Percentiles rank a stretch among this genome's conserved stretches.
Conservation (phyloP, 2,329 filamentous ascomycete species). For the Grosmannia huntii region DNA sequence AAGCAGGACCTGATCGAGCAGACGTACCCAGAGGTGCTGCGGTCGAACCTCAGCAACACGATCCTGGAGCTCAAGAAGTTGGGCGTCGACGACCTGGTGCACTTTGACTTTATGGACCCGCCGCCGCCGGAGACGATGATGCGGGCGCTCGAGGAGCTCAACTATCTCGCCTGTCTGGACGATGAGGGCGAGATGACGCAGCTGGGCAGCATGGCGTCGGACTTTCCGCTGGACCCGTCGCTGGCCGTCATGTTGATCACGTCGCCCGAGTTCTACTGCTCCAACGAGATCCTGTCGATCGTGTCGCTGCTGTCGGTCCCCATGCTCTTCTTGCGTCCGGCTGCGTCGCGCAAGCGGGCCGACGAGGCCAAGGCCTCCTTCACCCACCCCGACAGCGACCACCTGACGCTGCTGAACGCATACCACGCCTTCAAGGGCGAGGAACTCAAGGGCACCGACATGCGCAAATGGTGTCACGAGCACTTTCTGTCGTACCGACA, state of each 20-base stretch:
- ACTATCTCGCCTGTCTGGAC: slow-evolving; percentile 91
- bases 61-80: slow-evolving; percentile 96
- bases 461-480: slow-evolving; percentile 90
- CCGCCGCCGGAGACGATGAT: slow-evolving; percentile 97
- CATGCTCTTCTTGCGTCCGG: slow-evolving; percentile 83
- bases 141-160: slow-evolving; percentile 92
- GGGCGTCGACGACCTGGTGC: slow-evolving; percentile 86
- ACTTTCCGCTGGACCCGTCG: slow-evolving; percentile 88
- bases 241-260: slow-evolving; percentile 96
- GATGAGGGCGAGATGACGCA: slow-evolving; percentile 88
- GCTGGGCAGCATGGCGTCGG: slow-evolving; percentile 76
- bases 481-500: slow-evolving; percentile 88
- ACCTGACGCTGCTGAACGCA: slow-evolving; percentile 90
- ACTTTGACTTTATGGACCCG: slow-evolving; percentile 98
- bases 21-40: slow-evolving; percentile 89
- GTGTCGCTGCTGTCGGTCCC: slow-evolving; percentile 89
- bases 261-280: slow-evolving; percentile 96
- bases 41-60: slow-evolving; percentile 88
- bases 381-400: slow-evolving; percentile 84
- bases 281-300: slow-evolving; percentile 93
- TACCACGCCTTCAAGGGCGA: slow-evolving; percentile 91
- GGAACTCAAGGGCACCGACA: slow-evolving; percentile 50
- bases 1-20: slow-evolving; percentile 97
- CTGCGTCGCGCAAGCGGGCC: slow-evolving; percentile 72
- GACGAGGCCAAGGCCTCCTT: slow-evolving; percentile 97